phyloP scores from a whole-genome alignment of 306 rosid genomes.

The Ammopiptanthus mongolicus region DNA sequence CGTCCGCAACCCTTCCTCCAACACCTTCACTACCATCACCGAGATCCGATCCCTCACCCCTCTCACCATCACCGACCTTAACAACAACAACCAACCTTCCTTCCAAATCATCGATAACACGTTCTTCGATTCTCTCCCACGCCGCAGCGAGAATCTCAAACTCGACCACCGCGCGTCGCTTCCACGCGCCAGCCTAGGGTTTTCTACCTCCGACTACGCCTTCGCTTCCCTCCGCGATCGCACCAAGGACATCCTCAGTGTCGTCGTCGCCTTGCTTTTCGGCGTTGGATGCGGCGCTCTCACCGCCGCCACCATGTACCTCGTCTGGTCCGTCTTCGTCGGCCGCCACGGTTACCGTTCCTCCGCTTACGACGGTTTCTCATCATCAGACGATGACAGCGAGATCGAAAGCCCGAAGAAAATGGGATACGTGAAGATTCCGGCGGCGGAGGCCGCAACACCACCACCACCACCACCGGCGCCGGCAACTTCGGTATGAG shows the following conservation, averaged over 20 bases:
- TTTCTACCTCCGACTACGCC: constrained; percentile 41
- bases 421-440: constrained; percentile 64
- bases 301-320: constrained; percentile 80
- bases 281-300: constrained; percentile 94
- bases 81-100: background rate
- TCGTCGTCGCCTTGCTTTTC: constrained; percentile 79
- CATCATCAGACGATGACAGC: constrained; percentile 16
- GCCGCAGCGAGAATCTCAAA: background rate
- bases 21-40: constrained; percentile 45
- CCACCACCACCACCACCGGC: constrained; percentile 10
- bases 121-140: constrained; percentile 17
- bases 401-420: constrained; percentile 53
- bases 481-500: constrained; percentile 36
- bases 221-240: constrained; percentile 84
- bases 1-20: constrained; percentile 38
- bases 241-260: constrained; percentile 84
- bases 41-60: constrained; percentile 40
- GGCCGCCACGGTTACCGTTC: constrained; percentile 30
- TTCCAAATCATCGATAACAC: background rate
- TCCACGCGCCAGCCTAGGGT: constrained; percentile 23
- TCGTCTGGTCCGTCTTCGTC: constrained; percentile 67
- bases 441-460: constrained; percentile 29
- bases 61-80: background rate
- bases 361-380: constrained; percentile 24
- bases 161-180: background rate